Evolutionary conservation across 768 basidiomycete species (phyloP).

Genomic region (Boletellus ananas): DNA sequence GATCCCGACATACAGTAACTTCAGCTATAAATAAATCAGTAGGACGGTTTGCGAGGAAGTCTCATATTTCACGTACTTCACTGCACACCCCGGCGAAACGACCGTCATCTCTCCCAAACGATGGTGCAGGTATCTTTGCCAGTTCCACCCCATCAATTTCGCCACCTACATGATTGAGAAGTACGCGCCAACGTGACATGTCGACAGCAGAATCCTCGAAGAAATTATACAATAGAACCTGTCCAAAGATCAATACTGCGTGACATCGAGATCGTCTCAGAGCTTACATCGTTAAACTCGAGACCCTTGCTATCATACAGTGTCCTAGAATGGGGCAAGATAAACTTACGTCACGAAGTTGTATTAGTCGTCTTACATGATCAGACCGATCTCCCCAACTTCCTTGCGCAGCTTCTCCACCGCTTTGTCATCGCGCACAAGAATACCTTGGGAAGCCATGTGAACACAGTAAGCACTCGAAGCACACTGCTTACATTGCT

Average conservation of each 20-base stretch:
- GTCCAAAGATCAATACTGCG: neutral
- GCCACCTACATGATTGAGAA: slow-evolving; percentile 43
- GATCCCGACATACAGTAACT: slow-evolving; percentile 66
- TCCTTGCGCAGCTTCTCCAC: slow-evolving; percentile 43
- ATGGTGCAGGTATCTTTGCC: slow-evolving; percentile 34
- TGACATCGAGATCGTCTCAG: neutral
- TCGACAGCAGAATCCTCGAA: slow-evolving; percentile 60
- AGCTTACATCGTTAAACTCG: slow-evolving; percentile 20
- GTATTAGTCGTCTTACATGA: slow-evolving; percentile 43
- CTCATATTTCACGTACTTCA: slow-evolving; percentile 40
- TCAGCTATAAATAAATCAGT: slow-evolving; percentile 41
- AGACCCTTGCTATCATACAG: slow-evolving; percentile 34
- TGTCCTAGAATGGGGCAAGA: slow-evolving; percentile 16
- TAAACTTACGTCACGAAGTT: neutral
- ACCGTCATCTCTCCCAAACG: slow-evolving; percentile 41
- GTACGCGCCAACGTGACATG: slow-evolving; percentile 54
- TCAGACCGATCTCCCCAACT: slow-evolving; percentile 56
- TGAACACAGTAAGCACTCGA: neutral
- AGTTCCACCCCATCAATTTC: slow-evolving; percentile 10
- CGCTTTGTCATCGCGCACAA: slow-evolving; percentile 61
- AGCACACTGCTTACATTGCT: slow-evolving; percentile 50
- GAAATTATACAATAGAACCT: slow-evolving; percentile 76
- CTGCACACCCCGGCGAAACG: slow-evolving; percentile 54
- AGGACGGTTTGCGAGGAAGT: neutral
- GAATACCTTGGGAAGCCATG: slow-evolving; percentile 44